Evolutionary conservation across 192 early-diverging fungal species (phyloP), one percentile per base, ranked within the genome.

Genomic region (Coemansia sp.): DNA sequence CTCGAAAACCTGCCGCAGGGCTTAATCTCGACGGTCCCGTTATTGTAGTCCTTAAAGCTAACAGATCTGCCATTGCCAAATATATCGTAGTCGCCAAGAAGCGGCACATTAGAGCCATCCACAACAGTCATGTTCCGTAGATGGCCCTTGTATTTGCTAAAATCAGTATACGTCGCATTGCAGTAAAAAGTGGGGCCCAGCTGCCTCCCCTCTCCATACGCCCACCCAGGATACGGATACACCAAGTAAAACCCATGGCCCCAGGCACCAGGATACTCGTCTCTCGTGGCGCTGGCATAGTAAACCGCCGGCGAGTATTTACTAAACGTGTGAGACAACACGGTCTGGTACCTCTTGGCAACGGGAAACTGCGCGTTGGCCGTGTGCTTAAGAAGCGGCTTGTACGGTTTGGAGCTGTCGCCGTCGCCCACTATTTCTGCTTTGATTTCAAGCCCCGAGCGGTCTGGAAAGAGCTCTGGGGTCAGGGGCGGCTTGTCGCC

Each of bases 141-240:
- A 60, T 72, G 54, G 46, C 60, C 56, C 30, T 46, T 63, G 53
- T 78, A 72, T 0, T 24, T 49, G 55, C 51, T 36, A 18, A 68
- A 35, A 23, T 67, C 67, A 32, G 71, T 34, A 39, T 50, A 54
- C 14, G 63, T 58, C 28, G 30, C 19, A 30, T 52, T 50, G 14
- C n/a, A 28, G 10, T 57, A 27, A 35, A 72, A 78, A 19, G 67
- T 47, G 4, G 69, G 48, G 13, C 64, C 67, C 2, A 53, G 6
- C 39, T 27, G 71, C 10, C 9, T 24, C 19, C 75, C 75, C 6
- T 30, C 32, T 10, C 69, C 75, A 36, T 78, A 78, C 19, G 75
- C 75, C 75, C 75, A 78, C 30, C 47, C 69, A 11, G 75, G 75
- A 24, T 78, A 78, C 13, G 75, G 75, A 39, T 62, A 78, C 11